These are phyloP conservation scores for Sphagnum tenellum DNA, from an alignment of 225 moss, liverwort and hornwort genomes.

Conservation along the genomic window DNA sequence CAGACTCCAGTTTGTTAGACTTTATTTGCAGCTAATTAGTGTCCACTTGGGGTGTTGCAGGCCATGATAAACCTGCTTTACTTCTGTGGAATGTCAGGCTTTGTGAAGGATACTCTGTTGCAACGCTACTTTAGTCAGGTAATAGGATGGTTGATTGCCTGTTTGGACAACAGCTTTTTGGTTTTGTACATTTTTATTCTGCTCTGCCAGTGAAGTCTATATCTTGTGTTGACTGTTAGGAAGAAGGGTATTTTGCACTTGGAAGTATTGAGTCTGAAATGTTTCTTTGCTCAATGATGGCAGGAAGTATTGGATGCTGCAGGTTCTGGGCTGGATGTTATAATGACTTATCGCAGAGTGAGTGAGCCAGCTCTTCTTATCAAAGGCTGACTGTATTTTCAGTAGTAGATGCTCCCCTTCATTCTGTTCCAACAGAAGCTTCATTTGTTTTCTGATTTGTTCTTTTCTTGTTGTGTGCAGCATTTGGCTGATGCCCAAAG, in stretches of 20 bases:
- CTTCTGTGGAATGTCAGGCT: constrained; percentile 32
- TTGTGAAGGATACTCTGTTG: constrained; percentile 38
- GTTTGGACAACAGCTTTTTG: not conserved
- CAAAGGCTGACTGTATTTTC: not conserved
- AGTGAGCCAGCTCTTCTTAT: not conserved
- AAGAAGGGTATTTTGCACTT: too few species aligned
- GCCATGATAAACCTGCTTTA: constrained; percentile 45
- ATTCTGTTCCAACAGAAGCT: not conserved
- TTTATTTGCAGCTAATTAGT: too few species aligned
- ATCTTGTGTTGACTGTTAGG: too few species aligned
- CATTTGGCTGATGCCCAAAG: constrained; percentile 49
- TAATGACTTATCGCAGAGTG: constrained; percentile 55
- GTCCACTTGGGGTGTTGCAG: constrained; percentile 6
- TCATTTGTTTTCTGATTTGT: not conserved
- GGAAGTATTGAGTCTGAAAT: too few species aligned
- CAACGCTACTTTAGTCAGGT: constrained; percentile 41
- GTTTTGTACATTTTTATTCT: not conserved
- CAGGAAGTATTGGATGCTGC: constrained; percentile 35
- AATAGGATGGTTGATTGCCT: not conserved
- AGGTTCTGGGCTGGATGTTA: constrained; percentile 20
- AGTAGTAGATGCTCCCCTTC: too few species aligned
- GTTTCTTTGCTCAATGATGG: too few species aligned
- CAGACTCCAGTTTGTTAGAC: too few species aligned
- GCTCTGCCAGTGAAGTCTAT: not conserved
- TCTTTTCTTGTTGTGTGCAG: constrained; percentile 14